Conservation (phyloP, 306 rosid species). For the Crotalaria pallida region DNA sequence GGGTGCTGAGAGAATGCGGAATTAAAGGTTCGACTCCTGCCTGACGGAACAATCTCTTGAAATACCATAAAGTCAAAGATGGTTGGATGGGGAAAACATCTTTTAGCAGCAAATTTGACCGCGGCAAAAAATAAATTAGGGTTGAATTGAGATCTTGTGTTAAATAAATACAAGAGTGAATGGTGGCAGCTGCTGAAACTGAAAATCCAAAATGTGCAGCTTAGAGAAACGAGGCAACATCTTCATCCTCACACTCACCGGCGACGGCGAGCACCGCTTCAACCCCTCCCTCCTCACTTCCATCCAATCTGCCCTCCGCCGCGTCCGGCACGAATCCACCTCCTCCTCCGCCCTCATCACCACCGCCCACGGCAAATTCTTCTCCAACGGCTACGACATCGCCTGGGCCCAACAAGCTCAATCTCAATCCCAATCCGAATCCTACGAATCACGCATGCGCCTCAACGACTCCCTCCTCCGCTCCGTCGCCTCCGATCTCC, state of each 20-base stretch:
- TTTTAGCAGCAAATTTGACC: too few relatives aligned
- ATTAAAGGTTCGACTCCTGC: too few relatives aligned
- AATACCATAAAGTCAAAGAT: too few relatives aligned
- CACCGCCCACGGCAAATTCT: constrained; percentile 81
- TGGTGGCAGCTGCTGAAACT: too few relatives aligned
- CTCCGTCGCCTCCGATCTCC: constrained; percentile 45
- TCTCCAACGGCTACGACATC: constrained; percentile 82
- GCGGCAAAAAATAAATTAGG: too few relatives aligned
- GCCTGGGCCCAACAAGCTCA: constrained; percentile 37
- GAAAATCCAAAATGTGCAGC: constrained; percentile 45
- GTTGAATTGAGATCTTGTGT: too few relatives aligned
- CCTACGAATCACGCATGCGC: neutral
- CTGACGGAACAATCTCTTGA: too few relatives aligned
- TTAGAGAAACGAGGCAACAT: constrained; percentile 58
- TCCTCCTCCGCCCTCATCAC: constrained; percentile 62
- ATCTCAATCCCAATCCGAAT: neutral
- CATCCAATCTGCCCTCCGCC: constrained; percentile 48
- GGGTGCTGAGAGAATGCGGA: too few relatives aligned
- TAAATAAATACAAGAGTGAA: too few relatives aligned
- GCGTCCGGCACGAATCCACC: constrained; percentile 44
- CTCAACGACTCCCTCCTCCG: constrained; percentile 35
- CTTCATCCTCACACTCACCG: constrained; percentile 67
- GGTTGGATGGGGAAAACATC: too few relatives aligned
- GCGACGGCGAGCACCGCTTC: constrained; percentile 63
- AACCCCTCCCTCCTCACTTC: constrained; percentile 57